phyloP scores from a whole-genome alignment of 805 yeast genomes.

The Cyberlindnera xishuangbannaensis region DNA sequence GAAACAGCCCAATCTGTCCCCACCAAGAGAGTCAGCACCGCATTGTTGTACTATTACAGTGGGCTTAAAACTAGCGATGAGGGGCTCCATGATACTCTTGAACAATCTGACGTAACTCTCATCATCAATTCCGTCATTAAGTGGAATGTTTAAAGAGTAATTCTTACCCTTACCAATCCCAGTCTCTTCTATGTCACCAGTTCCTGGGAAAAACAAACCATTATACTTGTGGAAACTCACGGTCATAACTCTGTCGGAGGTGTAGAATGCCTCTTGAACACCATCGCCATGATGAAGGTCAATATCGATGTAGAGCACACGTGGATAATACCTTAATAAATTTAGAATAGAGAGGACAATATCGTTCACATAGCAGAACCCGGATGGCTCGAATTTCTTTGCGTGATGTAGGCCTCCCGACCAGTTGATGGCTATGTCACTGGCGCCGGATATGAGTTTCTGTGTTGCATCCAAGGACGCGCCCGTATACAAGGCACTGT shows the following conservation, averaged over 20 bases:
- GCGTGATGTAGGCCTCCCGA: slow-evolving; percentile 98
- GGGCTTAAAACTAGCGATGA: slow-evolving; percentile 87
- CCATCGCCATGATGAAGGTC: slow-evolving; percentile 98
- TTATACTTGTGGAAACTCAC: slow-evolving; percentile 90
- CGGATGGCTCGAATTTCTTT: slow-evolving; percentile 88
- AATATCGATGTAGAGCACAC: slow-evolving; percentile 89
- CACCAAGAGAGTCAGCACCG: slow-evolving; percentile 94
- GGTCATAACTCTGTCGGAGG: slow-evolving; percentile 95
- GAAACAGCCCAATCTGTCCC: slow-evolving; percentile 91
- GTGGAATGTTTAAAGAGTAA: slow-evolving; percentile 85
- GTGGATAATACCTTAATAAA: slow-evolving; percentile 79
- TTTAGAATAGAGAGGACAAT: slow-evolving; percentile 86
- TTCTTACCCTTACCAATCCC: slow-evolving; percentile 89
- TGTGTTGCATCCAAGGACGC: slow-evolving; percentile 93
- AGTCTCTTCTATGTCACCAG: slow-evolving; percentile 84
- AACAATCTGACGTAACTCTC: slow-evolving; percentile 69
- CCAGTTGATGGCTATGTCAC: slow-evolving; percentile 94
- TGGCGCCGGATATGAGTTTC: slow-evolving; percentile 75
- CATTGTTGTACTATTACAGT: slow-evolving; percentile 93
- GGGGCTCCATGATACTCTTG: slow-evolving; percentile 85
- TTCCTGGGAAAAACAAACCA: slow-evolving; percentile 96
- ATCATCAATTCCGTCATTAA: slow-evolving; percentile 94
- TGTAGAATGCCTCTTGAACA: slow-evolving; percentile 93
- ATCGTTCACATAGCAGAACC: slow-evolving; percentile 93
- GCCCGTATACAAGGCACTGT: slow-evolving; percentile 83